Base-by-base conservation (phyloP, 192 early-diverging fungal genomes). In the Podila verticillata region DNA sequence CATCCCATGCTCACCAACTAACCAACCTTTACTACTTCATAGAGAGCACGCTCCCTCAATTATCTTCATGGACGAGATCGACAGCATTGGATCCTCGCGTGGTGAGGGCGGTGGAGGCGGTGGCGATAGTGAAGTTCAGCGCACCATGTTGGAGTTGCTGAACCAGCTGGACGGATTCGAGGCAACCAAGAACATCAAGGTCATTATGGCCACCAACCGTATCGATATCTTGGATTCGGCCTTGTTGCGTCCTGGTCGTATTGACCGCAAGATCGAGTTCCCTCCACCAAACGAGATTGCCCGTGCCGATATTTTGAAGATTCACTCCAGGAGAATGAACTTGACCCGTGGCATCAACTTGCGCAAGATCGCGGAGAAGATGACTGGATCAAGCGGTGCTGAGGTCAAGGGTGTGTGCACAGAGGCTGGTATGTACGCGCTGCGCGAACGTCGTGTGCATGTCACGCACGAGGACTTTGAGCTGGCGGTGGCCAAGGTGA, bases 391-490 rank as follows among this genome's bases (percentile, higher is more conserved):
- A 62, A 95, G 93, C 82, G 95, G 95, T 68, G 94, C 94, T 15
- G 94, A 95, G 73, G 94, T 95, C 74, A 95, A 95, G 85, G 94
- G 90, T 61, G 93, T 94, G 34, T 95, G 94, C 79, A 94, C 94
- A 44, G 94, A 95, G 73, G 94, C 93, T 13, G 93, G 93, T 79
- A 96, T 94, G 94, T 96, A 94, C 75, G 95, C 95, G 22, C 85
- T 96, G 44, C 90, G 95, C 64, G 98, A 99, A 86, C 91, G 98
- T 48, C 91, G 98, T 70, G 97, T 99, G 59, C 98, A 99, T 77
- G 98, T 99, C 13, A 99, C 96, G 12, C 98, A 99, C 82, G 97
- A 99, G 84, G 98, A 99, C 86, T 99, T 99, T 90, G 98, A 99
- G 83, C 95, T 99, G 95, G 96, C 98, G 15, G 96, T 99, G 24